phyloP scores from a whole-genome alignment of 306 rosid genomes.

The Medicago arabica region DNA sequence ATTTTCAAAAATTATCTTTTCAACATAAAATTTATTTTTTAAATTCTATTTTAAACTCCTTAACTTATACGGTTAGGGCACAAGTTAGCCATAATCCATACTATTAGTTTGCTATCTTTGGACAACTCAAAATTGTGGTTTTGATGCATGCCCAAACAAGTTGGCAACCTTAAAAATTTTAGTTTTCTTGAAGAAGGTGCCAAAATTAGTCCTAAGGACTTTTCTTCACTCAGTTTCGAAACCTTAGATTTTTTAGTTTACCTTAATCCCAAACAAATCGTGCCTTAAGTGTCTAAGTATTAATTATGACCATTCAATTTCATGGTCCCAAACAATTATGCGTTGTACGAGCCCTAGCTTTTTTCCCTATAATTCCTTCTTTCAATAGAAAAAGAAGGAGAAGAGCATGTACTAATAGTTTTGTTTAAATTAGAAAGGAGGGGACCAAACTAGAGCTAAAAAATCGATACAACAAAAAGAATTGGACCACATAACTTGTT shows the following conservation, averaged over 20 bases:
- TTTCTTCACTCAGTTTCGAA: background rate
- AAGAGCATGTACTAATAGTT: conserved; percentile 13
- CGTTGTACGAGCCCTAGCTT: conserved; percentile 24
- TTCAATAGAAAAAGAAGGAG: conserved; percentile 22
- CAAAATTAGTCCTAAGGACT: conserved; percentile 1
- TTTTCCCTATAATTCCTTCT: conserved; percentile 28
- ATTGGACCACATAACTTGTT: conserved; percentile 42
- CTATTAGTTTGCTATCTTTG: background rate
- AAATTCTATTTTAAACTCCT: no score
- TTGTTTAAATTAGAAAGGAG: conserved; percentile 27
- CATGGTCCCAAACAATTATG: conserved; percentile 38
- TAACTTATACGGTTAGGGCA: no score
- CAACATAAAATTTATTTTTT: no score
- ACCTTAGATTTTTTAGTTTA: background rate
- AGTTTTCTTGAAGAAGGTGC: conserved; percentile 34
- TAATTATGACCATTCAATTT: conserved; percentile 8
- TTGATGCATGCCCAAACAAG: conserved; percentile 23
- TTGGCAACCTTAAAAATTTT: background rate
- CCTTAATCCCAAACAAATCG: conserved; percentile 35
- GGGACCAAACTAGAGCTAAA: conserved; percentile 30
- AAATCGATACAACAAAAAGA: conserved; percentile 4
- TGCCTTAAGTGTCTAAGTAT: background rate
- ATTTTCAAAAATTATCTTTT: no score
- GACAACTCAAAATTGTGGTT: conserved; percentile 33
- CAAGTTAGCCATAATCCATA: no score